Evolutionary conservation across 495 filamentous ascomycete genomes (phyloP).

Genomic region (Cryomyces minteri): DNA sequence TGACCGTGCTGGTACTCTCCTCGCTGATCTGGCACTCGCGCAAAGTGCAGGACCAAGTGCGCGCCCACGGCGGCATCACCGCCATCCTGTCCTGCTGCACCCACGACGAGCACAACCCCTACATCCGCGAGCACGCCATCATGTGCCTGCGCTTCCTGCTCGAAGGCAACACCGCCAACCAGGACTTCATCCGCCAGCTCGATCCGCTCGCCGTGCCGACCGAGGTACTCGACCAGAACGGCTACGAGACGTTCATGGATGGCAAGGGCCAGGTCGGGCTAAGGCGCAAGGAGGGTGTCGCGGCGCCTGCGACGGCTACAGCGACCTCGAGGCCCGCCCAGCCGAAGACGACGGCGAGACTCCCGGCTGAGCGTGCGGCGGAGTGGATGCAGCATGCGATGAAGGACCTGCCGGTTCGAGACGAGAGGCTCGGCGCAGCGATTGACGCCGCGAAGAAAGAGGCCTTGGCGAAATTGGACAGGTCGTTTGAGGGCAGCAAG

Average conservation of each 20-base stretch:
- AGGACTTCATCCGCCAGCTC: not conserved
- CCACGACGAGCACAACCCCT: constrained; percentile 76
- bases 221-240: constrained; percentile 21
- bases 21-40: constrained; percentile 67
- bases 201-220: constrained; percentile 9
- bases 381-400: constrained; percentile 19
- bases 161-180: constrained; percentile 39
- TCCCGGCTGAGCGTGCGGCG: constrained; percentile 9
- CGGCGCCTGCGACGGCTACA: not conserved
- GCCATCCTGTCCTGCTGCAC: constrained; percentile 70
- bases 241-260: constrained; percentile 25
- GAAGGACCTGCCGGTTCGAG: constrained; percentile 12
- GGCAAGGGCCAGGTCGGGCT: constrained; percentile 18
- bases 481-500: constrained; percentile 14
- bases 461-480: constrained; percentile 16
- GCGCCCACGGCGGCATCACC: constrained; percentile 63
- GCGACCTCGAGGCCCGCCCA: not conserved
- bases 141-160: constrained; percentile 80
- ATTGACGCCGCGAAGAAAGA: constrained; percentile 15
- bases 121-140: constrained; percentile 77
- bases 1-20: constrained; percentile 72
- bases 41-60: constrained; percentile 68
- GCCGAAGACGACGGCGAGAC: not conserved
- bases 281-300: constrained; percentile 7
- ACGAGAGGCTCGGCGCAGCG: constrained; percentile 6